Evolutionary conservation across 2,329 filamentous ascomycete species (phyloP), one percentile per base, ranked within the genome.

Genomic region (Fusarium sp.): DNA sequence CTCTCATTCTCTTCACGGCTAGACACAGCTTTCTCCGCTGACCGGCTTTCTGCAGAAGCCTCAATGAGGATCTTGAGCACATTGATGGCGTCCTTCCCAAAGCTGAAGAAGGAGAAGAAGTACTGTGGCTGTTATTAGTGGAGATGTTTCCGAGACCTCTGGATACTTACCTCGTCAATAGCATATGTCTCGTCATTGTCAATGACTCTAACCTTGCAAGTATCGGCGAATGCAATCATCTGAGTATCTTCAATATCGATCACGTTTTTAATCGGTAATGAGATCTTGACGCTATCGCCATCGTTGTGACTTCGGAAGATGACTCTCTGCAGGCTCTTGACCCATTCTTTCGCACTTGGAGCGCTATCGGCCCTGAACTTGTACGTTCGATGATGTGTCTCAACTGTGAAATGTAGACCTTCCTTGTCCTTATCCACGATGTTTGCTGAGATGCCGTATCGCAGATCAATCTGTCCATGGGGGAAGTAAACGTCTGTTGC

Each of bases 301-400:
- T 98, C 95, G 78, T 98, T 98, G 82, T 97, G 95, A 16, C 95
- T 95, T 56, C 95, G 89, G 79, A 98, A 98, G 64, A 98, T 98
- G 75, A 97, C 95, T 67, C 96, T 93, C 79, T 98, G 95, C 31
- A 99, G 85, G 59, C 93, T 91, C 82, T 96, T 96, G 50, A 98
- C 95, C 96, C 96, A 99, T 85, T 98, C 96, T 81, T 94, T 96
- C 16, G 96, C 96, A 79, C 93, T 97, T 8, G 91, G 88, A 3
- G 90, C 87, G 79, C 94, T 98, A 80, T 99, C 96, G 41, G 95
- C 96, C 78, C 90, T 91, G 85, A 98, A 97, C 77, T 94, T 89
- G 82, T 96, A 97, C 3, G 90, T 95, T 61, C 94, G 89, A 70
- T 95, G 90, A 78, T 95, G 90, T 0, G 95, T 98, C 13, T 91